Percentiles rank a stretch among this genome's conserved stretches.
These are phyloP conservation scores for Ottelia alismoides DNA, from an alignment of 106 monocot species.

Conservation along the genomic window DNA sequence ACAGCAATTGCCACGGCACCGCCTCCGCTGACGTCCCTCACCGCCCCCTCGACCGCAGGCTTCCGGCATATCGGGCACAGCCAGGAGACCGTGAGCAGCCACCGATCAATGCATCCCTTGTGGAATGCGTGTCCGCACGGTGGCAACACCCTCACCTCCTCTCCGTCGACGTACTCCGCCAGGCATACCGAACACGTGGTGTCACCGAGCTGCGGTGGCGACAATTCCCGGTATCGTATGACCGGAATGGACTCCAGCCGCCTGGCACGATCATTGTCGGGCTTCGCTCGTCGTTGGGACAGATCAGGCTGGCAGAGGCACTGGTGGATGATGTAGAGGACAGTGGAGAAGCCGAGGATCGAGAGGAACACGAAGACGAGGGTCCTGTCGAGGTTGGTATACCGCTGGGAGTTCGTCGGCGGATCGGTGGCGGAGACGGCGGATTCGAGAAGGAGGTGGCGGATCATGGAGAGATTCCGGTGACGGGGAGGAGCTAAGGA, in stretches of 20 bases:
- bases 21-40: no score
- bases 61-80: constrained; percentile 6
- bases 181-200: constrained; percentile 2
- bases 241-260: constrained; percentile 1
- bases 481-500: no score
- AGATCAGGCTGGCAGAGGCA: neutral
- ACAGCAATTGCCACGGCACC: no score
- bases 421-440: no score
- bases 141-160: constrained; percentile 3
- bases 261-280: neutral
- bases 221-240: neutral
- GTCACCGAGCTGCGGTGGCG: neutral
- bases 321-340: constrained; percentile 1
- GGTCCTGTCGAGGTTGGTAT: no score
- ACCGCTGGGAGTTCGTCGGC: no score
- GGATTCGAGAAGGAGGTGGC: no score
- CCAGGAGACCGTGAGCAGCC: neutral
- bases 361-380: neutral
- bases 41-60: no score
- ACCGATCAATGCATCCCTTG: constrained; percentile 9
- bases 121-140: constrained; percentile 4
- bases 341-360: neutral
- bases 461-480: no score
- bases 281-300: neutral
- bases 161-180: constrained; percentile 2